phyloP scores from a whole-genome alignment of 768 basidiomycete species.

The Pilatotrama ljubarskyi region DNA sequence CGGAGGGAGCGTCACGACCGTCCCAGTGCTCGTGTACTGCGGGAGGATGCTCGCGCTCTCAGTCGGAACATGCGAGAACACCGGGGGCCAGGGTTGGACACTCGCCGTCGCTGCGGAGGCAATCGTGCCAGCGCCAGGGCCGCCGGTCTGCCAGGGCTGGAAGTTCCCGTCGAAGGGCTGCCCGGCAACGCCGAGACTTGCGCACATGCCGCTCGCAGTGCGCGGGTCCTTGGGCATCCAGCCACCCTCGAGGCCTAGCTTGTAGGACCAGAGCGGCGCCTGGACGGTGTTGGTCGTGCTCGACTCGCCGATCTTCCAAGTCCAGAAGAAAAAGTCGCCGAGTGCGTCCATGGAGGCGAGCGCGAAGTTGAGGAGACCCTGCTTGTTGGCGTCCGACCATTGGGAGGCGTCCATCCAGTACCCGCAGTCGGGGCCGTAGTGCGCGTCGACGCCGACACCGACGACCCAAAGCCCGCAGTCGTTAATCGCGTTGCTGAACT shows the following conservation, averaged over 20 bases:
- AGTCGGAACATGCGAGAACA: conserved; percentile 49
- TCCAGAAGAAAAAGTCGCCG: conserved; percentile 74
- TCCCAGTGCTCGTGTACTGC: conserved; percentile 61
- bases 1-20: conserved; percentile 52
- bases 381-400: conserved; percentile 51
- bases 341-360: conserved; percentile 65
- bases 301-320: conserved; percentile 70
- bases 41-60: conserved; percentile 50
- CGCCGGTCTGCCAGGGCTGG: conserved; percentile 66
- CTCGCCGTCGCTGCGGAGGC: conserved; percentile 38
- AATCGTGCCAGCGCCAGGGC: conserved; percentile 49
- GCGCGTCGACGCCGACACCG: conserved; percentile 35
- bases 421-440: conserved; percentile 42
- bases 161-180: conserved; percentile 52
- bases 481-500: conserved; percentile 68
- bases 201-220: conserved; percentile 61
- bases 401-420: conserved; percentile 45
- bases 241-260: conserved; percentile 65
- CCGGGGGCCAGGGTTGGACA: conserved; percentile 51
- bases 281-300: conserved; percentile 45
- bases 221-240: conserved; percentile 78
- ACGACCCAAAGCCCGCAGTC: conserved; percentile 56
- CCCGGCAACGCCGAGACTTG: conserved; percentile 46
- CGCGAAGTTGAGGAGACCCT: conserved; percentile 48
- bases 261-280: conserved; percentile 66